Evolutionary conservation across 2,329 filamentous ascomycete genomes (phyloP), one percentile per base, ranked within the genome.

Genomic region (Anisogramma anomala): DNA sequence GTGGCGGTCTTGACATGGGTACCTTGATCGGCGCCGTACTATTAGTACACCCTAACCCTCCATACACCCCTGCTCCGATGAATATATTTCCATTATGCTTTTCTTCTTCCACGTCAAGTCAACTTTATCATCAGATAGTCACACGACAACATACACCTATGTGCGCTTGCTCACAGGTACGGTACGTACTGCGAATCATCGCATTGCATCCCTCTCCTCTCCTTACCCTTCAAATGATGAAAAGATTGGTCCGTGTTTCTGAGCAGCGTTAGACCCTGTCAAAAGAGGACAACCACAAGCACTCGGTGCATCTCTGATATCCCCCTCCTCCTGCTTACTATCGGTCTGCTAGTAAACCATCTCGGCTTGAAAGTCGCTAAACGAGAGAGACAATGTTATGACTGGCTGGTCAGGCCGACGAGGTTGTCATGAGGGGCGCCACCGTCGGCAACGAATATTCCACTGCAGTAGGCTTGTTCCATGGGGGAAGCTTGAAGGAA

Each of bases 201-300:
- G 9, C 20, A 13, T 19, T 36, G 27, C 9, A 22, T 37, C 40
- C 17, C 20, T 14, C 32, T 40, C 28, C 13, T 43, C 33, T 45
- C 18, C 39, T 33, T 18, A 36, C 17, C 27, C 42, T 43, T 38
- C 50, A 55, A 54, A 73, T 82, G 81, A 85, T 84, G 81, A 85
- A 71, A 77, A 69, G 68, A 76, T 85, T 85, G 80, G 82, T 86
- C 82, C 82, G 81, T 87, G 81, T 87, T 86, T 73, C 82, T 74
- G 79, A 60, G 78, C 75, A 77, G 80, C 76, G 71, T 83, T 83
- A 86, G 85, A 80, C 84, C 79, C 82, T 79, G 76, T 67, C 68
- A 60, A 20, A 74, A 81, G 82, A 83, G 70, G 82, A 82, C 68
- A 65, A 64, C 64, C 68, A 68, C 44, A 45, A 74, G 76, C 74